Evolutionary conservation across 495 filamentous ascomycete species (phyloP).

Genomic region (Xylaria telfairii): DNA sequence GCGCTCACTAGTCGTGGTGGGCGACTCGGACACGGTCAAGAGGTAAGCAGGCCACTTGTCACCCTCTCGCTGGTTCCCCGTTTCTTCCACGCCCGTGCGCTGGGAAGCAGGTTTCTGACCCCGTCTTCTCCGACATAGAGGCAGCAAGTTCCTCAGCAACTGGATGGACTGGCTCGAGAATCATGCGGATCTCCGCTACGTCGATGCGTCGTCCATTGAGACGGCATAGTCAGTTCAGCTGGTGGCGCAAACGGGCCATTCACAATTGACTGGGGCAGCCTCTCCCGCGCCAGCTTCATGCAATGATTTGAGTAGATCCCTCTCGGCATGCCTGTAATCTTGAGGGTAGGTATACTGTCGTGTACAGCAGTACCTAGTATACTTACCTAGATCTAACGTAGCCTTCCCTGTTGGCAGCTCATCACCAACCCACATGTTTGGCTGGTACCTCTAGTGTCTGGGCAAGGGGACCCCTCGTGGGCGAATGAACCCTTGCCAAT

Average conservation of each 20-base stretch:
- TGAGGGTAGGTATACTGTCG: too few relatives aligned
- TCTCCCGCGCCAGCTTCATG: slow-evolving; percentile 16
- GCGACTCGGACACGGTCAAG: slow-evolving; percentile 90
- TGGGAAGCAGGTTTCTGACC: slow-evolving; percentile 15
- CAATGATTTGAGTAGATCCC: slow-evolving; percentile 8
- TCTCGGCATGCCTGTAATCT: too few relatives aligned
- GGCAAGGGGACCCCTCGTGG: neutral
- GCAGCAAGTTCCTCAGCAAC: slow-evolving; percentile 78
- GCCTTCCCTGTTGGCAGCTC: neutral
- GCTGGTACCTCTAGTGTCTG: slow-evolving; percentile 4
- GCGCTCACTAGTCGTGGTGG: slow-evolving; percentile 87
- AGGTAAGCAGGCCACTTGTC: slow-evolving; percentile 58
- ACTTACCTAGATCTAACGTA: too few relatives aligned
- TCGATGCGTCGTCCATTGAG: slow-evolving; percentile 66
- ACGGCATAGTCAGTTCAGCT: slow-evolving; percentile 25
- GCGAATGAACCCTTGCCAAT: neutral
- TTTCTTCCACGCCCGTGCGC: slow-evolving; percentile 21
- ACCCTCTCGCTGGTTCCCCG: slow-evolving; percentile 11
- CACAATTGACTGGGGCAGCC: slow-evolving; percentile 4
- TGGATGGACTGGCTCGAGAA: slow-evolving; percentile 94
- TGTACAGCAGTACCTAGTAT: too few relatives aligned
- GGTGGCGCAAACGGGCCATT: slow-evolving; percentile 21
- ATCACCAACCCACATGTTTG: neutral
- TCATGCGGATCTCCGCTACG: slow-evolving; percentile 83
- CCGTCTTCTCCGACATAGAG: slow-evolving; percentile 46